Evolutionary conservation across 2,329 filamentous ascomycete genomes (phyloP).

Genomic region (Pleomassaria siparia): DNA sequence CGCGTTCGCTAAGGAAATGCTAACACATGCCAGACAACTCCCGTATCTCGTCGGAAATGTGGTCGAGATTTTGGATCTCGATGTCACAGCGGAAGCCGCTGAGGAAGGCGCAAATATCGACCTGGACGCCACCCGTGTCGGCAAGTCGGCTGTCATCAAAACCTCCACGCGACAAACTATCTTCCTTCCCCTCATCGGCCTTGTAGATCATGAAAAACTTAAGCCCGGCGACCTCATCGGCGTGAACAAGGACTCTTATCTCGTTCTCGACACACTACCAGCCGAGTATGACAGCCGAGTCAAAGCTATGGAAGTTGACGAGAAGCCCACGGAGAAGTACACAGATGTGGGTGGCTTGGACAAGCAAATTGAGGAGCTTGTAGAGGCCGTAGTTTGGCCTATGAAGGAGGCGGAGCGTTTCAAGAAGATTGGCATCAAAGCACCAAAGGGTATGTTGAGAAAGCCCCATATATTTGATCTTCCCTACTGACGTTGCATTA

Average conservation of each 20-base stretch:
- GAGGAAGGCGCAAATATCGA: constrained; percentile 99
- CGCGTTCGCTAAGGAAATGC: neutral
- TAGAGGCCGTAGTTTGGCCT: constrained; percentile 98
- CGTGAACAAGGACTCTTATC: constrained; percentile 98
- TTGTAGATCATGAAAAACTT: constrained; percentile 92
- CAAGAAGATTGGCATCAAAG: constrained; percentile 99
- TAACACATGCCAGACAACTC: constrained; percentile 69
- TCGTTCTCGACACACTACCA: constrained; percentile 92
- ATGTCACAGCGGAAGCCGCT: constrained; percentile 91
- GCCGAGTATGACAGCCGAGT: constrained; percentile 98
- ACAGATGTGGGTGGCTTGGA: constrained; percentile 95
- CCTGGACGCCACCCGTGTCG: constrained; percentile 91
- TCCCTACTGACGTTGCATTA: constrained; percentile 17
- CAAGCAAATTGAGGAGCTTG: constrained; percentile 98
- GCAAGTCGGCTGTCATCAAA: constrained; percentile 99
- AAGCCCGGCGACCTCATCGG: constrained; percentile 97
- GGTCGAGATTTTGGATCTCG: constrained; percentile 93
- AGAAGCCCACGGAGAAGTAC: constrained; percentile 99
- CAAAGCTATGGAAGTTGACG: constrained; percentile 99
- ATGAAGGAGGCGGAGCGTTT: constrained; percentile 99
- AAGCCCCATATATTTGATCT: constrained; percentile 7
- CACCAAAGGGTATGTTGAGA: constrained; percentile 77
- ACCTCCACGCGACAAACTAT: constrained; percentile 98
- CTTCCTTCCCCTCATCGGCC: constrained; percentile 93
- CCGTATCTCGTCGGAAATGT: constrained; percentile 98